These are phyloP conservation scores for Torulaspora gathmanii DNA, from an alignment of 805 yeast species.

Conservation along the genomic window DNA sequence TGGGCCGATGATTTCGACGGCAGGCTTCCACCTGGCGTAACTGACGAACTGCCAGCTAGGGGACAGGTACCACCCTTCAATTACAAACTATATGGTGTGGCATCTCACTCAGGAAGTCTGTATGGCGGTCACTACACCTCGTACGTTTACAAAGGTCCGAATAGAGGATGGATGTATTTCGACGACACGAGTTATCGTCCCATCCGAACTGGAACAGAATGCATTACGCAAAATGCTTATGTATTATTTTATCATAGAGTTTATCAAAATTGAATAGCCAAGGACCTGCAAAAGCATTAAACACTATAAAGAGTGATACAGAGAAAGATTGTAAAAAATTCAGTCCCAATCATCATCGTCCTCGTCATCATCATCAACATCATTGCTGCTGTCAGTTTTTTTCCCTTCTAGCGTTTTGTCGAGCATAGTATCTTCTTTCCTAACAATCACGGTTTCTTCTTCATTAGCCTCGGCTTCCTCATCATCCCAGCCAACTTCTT, in stretches of 20 bases:
- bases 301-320: background rate
- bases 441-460: conserved; percentile 17
- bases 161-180: conserved; percentile 69
- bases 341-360: conserved; percentile 65
- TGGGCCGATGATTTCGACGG: conserved; percentile 45
- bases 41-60: conserved; percentile 49
- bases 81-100: conserved; percentile 73
- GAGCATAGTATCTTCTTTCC: conserved; percentile 12
- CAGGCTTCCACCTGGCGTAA: conserved; percentile 20
- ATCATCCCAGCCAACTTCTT: conserved; percentile 38
- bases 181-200: conserved; percentile 68
- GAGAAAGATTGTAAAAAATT: conserved; percentile 1
- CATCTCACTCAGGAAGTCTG: conserved; percentile 76
- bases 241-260: conserved; percentile 67
- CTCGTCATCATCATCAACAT: conserved; percentile 38
- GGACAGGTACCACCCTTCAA: conserved; percentile 76
- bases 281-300: background rate
- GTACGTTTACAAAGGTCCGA: conserved; percentile 58
- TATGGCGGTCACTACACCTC: conserved; percentile 88
- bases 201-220: conserved; percentile 46
- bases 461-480: conserved; percentile 29
- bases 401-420: conserved; percentile 4
- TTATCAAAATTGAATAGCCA: conserved; percentile 5
- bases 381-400: conserved; percentile 27
- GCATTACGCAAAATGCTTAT: conserved; percentile 71